These are phyloP conservation scores for Kurtzmaniella quercitrusa DNA, from an alignment of 1,139 yeast genomes.

Conservation along the genomic window DNA sequence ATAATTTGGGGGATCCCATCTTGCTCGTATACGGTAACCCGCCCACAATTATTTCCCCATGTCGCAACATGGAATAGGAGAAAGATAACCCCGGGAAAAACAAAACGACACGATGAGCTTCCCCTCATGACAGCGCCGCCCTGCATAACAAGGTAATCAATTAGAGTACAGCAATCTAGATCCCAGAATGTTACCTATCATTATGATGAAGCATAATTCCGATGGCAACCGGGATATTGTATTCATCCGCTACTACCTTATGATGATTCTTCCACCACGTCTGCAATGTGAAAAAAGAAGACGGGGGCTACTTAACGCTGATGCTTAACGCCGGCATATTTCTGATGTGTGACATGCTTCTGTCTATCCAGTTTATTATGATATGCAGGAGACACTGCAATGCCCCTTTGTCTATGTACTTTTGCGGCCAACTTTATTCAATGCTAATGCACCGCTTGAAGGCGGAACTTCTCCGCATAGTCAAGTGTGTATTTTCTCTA, in stretches of 20 bases:
- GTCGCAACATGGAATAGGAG: not conserved
- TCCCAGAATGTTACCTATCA: too few species aligned
- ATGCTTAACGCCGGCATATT: not conserved
- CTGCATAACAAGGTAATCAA: not conserved
- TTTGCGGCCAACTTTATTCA: too few species aligned
- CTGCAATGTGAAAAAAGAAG: too few species aligned
- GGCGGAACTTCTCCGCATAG: too few species aligned
- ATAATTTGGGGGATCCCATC: not conserved
- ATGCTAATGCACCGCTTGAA: too few species aligned
- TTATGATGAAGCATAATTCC: too few species aligned
- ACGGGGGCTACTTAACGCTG: not conserved
- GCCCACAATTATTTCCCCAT: not conserved
- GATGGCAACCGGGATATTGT: too few species aligned
- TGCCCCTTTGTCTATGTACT: not conserved
- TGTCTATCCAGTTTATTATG: not conserved
- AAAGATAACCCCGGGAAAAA: not conserved
- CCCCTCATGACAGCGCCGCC: not conserved
- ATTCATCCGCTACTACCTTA: too few species aligned
- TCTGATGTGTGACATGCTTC: not conserved
- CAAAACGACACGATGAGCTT: not conserved
- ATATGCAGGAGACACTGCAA: not conserved
- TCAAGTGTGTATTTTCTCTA: not conserved
- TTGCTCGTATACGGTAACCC: not conserved
- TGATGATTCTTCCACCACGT: too few species aligned
- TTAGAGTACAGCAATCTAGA: too few species aligned